Conservation (phyloP, 1,139 yeast genomes). For the Saccharomycopsis hybrid region DNA sequence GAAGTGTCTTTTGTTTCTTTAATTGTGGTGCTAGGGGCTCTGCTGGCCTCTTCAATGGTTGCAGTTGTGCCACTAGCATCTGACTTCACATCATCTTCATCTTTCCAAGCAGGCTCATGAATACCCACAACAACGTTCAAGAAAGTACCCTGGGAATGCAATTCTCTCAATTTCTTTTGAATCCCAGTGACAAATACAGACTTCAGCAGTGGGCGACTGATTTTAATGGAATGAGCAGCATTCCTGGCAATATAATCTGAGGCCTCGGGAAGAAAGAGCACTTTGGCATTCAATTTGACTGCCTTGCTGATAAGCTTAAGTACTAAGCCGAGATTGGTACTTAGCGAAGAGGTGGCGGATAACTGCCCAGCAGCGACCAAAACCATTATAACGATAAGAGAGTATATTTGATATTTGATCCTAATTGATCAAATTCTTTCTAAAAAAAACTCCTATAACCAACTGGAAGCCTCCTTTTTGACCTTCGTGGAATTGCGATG, state of each 20-base stretch:
- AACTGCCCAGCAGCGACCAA: slow-evolving; percentile 82
- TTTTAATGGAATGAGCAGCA: slow-evolving; percentile 54
- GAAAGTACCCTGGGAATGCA: slow-evolving; percentile 32
- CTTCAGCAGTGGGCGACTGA: slow-evolving; percentile 47
- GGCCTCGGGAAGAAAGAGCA: slow-evolving; percentile 88
- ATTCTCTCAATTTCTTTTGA: slow-evolving; percentile 37
- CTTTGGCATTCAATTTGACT: slow-evolving; percentile 47
- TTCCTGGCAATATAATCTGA: slow-evolving; percentile 76
- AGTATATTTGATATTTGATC: not conserved
- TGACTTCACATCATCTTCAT: not conserved
- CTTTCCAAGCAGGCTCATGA: slow-evolving; percentile 54
- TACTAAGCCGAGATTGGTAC: slow-evolving; percentile 53
- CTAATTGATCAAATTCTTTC: not conserved
- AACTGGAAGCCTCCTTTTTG: too few relatives aligned
- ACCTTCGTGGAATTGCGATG: not conserved
- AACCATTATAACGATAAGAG: slow-evolving; percentile 33
- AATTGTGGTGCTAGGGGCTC: slow-evolving; percentile 17
- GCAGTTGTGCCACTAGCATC: not conserved
- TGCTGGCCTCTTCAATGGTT: slow-evolving; percentile 17
- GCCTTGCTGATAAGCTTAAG: slow-evolving; percentile 58
- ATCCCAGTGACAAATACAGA: slow-evolving; percentile 48
- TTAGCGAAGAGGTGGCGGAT: slow-evolving; percentile 62
- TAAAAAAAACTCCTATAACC: not conserved
- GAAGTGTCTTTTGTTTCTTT: not conserved
- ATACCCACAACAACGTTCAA: slow-evolving; percentile 63